Percentiles rank a stretch among this genome's conserved stretches.
Conservation (phyloP, 2,329 filamentous ascomycete genomes). For the Gyromitra esculenta region DNA sequence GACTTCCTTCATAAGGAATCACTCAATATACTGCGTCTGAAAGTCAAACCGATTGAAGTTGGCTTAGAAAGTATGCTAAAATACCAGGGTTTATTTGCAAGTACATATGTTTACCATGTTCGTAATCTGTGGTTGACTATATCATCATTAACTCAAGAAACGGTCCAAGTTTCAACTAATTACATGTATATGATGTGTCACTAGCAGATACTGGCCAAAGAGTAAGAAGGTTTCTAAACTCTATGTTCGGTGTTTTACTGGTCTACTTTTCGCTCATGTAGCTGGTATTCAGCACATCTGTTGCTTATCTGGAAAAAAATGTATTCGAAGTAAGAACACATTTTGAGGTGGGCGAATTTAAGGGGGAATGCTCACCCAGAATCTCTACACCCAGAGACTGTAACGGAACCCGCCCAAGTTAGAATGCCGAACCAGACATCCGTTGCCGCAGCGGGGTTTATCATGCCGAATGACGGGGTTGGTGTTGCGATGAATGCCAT, state of each 20-base stretch:
- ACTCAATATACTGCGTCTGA: neutral
- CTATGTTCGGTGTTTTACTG: neutral
- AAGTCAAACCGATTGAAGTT: neutral
- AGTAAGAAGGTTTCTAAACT: neutral
- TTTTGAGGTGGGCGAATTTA: neutral
- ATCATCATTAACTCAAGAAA: neutral
- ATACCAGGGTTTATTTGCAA: neutral
- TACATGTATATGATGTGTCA: neutral
- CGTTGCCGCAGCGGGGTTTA: conserved; percentile 9
- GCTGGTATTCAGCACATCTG: neutral
- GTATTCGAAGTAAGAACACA: neutral
- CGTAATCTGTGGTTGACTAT: too few relatives aligned
- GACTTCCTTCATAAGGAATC: neutral
- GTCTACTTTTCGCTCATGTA: neutral
- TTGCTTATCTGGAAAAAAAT: neutral
- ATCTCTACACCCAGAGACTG: neutral
- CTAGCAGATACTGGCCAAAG: neutral
- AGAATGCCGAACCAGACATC: neutral
- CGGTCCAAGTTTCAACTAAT: too few relatives aligned
- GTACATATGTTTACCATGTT: neutral
- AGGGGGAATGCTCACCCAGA: neutral
- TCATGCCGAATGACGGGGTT: conserved; percentile 13
- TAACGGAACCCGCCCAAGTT: neutral
- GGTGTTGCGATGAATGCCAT: conserved; percentile 29
- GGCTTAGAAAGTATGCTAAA: neutral